Evolutionary conservation across 75 land plant genomes (phyloP).

Genomic region (Azolla pinnata): DNA sequence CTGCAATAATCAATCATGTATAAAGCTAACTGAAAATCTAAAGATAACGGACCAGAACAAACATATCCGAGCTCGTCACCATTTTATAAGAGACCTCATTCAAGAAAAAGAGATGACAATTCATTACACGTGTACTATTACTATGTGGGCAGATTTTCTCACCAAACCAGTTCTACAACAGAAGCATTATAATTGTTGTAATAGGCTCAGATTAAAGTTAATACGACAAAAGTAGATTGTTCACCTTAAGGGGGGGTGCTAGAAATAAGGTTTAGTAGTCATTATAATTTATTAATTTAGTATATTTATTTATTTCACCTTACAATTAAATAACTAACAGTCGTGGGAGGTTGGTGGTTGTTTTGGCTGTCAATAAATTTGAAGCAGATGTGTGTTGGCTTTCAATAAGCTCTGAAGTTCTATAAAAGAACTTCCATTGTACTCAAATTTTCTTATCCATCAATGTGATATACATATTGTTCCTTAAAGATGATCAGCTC

Average conservation of each 20-base stretch:
- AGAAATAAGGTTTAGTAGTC: too few species aligned
- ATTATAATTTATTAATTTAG: too few species aligned
- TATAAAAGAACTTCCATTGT: too few species aligned
- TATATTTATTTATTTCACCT: too few species aligned
- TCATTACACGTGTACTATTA: neutral
- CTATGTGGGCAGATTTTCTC: conserved; percentile 5
- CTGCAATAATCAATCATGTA: conserved; percentile 1
- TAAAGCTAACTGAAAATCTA: conserved; percentile 4
- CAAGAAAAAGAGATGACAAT: neutral
- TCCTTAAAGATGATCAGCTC: too few species aligned
- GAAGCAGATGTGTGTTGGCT: too few species aligned
- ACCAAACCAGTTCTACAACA: conserved; percentile 7
- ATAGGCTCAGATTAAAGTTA: neutral
- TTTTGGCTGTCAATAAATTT: too few species aligned
- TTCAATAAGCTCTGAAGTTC: too few species aligned
- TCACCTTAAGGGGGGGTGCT: conserved; percentile 2
- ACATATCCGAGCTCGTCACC: conserved; percentile 4
- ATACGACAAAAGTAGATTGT: neutral
- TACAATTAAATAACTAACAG: too few species aligned
- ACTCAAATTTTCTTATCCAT: too few species aligned
- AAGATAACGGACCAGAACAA: conserved; percentile 7
- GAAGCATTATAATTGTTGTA: neutral
- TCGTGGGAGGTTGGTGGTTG: too few species aligned
- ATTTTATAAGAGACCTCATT: conserved; percentile 9
- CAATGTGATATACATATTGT: too few species aligned